Percentiles rank a stretch among this genome's conserved stretches.
These are phyloP conservation scores for Drechslerella stenobrocha DNA, from an alignment of 2,329 filamentous ascomycete genomes.

Conservation along the genomic window DNA sequence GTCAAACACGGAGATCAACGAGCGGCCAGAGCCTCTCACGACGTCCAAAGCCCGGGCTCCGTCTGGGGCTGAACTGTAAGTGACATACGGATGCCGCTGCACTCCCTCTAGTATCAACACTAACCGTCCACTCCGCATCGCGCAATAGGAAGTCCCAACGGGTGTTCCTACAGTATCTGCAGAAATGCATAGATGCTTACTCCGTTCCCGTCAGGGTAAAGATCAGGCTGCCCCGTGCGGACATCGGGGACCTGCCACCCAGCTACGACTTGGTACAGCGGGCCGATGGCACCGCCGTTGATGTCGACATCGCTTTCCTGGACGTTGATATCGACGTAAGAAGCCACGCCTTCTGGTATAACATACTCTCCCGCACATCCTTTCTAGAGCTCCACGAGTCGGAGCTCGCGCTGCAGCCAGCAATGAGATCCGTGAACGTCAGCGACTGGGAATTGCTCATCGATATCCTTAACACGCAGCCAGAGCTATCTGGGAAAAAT, in stretches of 20 bases:
- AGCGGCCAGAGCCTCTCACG: constrained; percentile 49
- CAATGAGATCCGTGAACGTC: constrained; percentile 17
- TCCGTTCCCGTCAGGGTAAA: constrained; percentile 2
- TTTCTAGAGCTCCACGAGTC: constrained; percentile 8
- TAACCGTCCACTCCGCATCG: neutral
- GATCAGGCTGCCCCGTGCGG: constrained; percentile 6
- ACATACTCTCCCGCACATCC: constrained; percentile 2
- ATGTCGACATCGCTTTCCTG: neutral
- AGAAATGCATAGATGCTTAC: constrained; percentile 7
- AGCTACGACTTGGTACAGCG: neutral
- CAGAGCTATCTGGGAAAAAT: constrained; percentile 4
- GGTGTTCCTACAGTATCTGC: constrained; percentile 14
- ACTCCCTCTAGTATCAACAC: neutral
- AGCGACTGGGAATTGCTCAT: constrained; percentile 19
- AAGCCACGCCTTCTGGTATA: constrained; percentile 21
- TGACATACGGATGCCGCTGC: too few relatives aligned
- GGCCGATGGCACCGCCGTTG: neutral
- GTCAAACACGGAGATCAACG: constrained; percentile 49
- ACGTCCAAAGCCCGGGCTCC: constrained; percentile 48
- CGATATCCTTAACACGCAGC: constrained; percentile 21
- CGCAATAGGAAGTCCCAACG: constrained; percentile 8
- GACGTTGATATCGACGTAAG: constrained; percentile 9
- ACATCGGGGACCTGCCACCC: constrained; percentile 6
- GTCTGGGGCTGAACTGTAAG: constrained; percentile 49
- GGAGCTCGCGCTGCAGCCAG: constrained; percentile 4